These are phyloP conservation scores for Biscogniauxia sp. DNA, from an alignment of 2,329 filamentous ascomycete genomes.

Conservation along the genomic window DNA sequence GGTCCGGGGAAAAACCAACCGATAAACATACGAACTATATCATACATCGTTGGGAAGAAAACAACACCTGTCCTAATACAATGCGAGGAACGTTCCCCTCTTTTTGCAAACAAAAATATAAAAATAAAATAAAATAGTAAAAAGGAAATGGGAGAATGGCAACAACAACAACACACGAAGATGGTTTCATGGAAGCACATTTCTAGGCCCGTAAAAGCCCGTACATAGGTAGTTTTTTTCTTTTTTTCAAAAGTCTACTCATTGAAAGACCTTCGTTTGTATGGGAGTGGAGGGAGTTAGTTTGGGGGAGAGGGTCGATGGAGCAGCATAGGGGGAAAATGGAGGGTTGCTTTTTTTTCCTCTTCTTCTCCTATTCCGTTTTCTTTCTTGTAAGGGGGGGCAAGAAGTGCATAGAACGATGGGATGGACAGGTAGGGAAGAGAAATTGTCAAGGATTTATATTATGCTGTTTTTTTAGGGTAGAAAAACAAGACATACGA, in stretches of 20 bases:
- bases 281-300: slow-evolving; percentile 14
- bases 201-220: too few species aligned
- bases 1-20: slow-evolving; percentile 7
- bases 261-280: slow-evolving; percentile 1
- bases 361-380: background rate
- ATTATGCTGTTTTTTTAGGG: background rate
- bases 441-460: background rate
- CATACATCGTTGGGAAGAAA: background rate
- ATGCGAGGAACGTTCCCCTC: background rate
- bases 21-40: background rate
- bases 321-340: background rate
- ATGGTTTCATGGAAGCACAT: too few species aligned
- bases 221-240: too few species aligned
- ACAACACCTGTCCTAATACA: background rate
- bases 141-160: too few species aligned
- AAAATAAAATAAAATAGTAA: too few species aligned
- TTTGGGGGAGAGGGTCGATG: too few species aligned
- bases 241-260: background rate
- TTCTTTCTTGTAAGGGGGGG: background rate
- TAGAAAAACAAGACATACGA: background rate
- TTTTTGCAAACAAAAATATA: too few species aligned
- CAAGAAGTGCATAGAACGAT: background rate
- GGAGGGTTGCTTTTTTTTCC: too few species aligned
- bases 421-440: background rate
- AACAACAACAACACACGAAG: too few species aligned